Evolutionary conservation across 2,329 filamentous ascomycete genomes (phyloP), one percentile per base, ranked within the genome.

Genomic region (Lecanosticta acicola): DNA sequence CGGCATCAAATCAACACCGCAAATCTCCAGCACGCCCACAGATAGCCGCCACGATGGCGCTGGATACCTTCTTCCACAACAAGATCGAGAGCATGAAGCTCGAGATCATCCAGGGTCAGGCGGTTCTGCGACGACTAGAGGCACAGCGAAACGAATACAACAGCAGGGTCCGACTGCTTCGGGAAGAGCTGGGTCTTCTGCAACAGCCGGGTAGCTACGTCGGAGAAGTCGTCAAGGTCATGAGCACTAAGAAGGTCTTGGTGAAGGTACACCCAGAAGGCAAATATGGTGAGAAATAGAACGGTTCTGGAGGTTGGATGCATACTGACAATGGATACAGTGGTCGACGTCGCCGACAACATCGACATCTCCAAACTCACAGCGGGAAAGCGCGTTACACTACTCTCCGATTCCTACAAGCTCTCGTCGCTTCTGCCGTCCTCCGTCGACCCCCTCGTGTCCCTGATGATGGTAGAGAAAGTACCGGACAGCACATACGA

Each of bases 11-110:
- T 10, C 43, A n/a, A 5, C 24, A 11, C 36, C 39, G 11, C 32
- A 14, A 33, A 32, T 20, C 33, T 4, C 14, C n/a, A 17, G 24
- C 24, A 11, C 24, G 45, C 17, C 29, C 26, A 29, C 39, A 47
- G 38, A 38, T 50, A 47, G 34, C 39, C 35, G 64, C 68, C 79
- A 83, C 67, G 68, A 98, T 98, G 93, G 90, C 91, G 80, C 87
- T 98, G 74, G 93, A 97, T 72, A 94, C 86, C 72, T 98, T 96
- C 76, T 98, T 94, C 72, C 87, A 93, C 75, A 97, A 97, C 79
- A 98, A 98, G 79, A 97, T 97, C 74, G 93, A 98, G 87, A 84
- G 86, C 69, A 95, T 97, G 87, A 97, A 97, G 85, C 89, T 98
- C 69, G 91, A 98, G 81, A 98, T 98, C 68, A 91, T 98, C 69